Conservation (phyloP, 306 rosid genomes). For the Fragaria iinumae region DNA sequence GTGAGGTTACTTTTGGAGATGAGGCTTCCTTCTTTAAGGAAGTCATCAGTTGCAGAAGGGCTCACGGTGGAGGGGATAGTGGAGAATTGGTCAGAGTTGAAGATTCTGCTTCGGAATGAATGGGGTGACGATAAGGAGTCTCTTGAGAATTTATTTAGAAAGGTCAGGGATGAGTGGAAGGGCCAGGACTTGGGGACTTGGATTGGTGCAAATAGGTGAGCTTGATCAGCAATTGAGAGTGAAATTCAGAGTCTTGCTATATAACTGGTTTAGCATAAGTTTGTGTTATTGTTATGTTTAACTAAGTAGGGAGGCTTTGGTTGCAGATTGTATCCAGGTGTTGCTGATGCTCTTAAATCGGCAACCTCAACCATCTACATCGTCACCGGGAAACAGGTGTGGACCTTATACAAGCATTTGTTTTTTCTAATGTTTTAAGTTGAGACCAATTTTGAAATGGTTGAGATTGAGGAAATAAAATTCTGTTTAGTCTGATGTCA, state of each 20-base stretch:
- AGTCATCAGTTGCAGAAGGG: conserved; percentile 75
- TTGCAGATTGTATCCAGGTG: conserved; percentile 76
- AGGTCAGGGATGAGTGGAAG: conserved; percentile 88
- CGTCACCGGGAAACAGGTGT: conserved; percentile 84
- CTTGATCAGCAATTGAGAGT: conserved; percentile 3
- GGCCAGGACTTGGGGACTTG: conserved; percentile 64
- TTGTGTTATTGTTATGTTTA: not conserved
- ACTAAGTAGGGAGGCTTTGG: conserved; percentile 12
- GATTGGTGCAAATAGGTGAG: conserved; percentile 79
- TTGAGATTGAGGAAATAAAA: not conserved
- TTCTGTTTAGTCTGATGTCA: not conserved
- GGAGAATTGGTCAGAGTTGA: conserved; percentile 74
- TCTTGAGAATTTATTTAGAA: conserved; percentile 58
- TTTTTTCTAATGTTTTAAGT: not conserved
- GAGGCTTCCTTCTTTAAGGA: conserved; percentile 62
- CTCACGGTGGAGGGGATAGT: conserved; percentile 63
- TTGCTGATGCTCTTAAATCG: conserved; percentile 65
- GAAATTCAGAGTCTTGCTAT: not conserved
- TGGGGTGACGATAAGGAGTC: conserved; percentile 69
- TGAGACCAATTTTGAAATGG: not conserved
- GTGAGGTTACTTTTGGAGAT: conserved; percentile 82
- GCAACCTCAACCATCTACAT: conserved; percentile 74
- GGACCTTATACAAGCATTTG: not conserved
- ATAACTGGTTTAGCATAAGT: not conserved
- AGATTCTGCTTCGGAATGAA: conserved; percentile 63